These are phyloP conservation scores for Fragaria vesca DNA, from an alignment of 306 rosid genomes.

Conservation along the genomic window DNA sequence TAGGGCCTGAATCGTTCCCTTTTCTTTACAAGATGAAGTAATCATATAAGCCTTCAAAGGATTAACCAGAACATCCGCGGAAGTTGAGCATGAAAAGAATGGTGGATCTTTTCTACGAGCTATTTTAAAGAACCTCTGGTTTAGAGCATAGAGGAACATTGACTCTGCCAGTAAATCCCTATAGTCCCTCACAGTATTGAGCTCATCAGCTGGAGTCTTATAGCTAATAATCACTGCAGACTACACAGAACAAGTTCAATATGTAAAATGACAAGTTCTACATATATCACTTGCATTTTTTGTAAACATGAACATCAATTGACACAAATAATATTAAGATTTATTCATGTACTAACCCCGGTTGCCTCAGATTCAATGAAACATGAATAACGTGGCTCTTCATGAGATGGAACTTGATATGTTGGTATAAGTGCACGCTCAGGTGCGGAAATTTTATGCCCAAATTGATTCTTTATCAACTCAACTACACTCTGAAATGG, in stretches of 20 bases:
- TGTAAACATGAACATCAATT: constrained; percentile 11
- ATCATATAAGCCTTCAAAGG: constrained; percentile 89
- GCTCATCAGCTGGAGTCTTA: constrained; percentile 70
- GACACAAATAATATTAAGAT: constrained; percentile 18
- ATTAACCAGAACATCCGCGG: constrained; percentile 78
- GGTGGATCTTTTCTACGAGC: constrained; percentile 96
- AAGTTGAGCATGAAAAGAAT: constrained; percentile 84
- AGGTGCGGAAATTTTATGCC: constrained; percentile 62
- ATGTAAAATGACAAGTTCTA: constrained; percentile 18
- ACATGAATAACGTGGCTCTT: constrained; percentile 83
- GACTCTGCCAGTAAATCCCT: constrained; percentile 84
- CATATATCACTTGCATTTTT: neutral
- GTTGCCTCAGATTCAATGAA: constrained; percentile 96
- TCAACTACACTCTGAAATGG: constrained; percentile 63
- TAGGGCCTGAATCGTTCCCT: constrained; percentile 74
- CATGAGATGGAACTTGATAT: constrained; percentile 75
- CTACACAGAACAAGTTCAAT: constrained; percentile 40
- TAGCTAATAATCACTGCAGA: constrained; percentile 97
- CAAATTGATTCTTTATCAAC: constrained; percentile 79
- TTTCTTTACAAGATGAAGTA: constrained; percentile 79
- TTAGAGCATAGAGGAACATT: constrained; percentile 85
- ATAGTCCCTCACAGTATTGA: constrained; percentile 87
- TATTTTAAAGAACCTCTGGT: constrained; percentile 90
- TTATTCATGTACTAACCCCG: constrained; percentile 70
- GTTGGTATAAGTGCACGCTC: constrained; percentile 62